Base-by-base conservation (phyloP, 768 basidiomycete genomes). In the Termitomyces sp. region DNA sequence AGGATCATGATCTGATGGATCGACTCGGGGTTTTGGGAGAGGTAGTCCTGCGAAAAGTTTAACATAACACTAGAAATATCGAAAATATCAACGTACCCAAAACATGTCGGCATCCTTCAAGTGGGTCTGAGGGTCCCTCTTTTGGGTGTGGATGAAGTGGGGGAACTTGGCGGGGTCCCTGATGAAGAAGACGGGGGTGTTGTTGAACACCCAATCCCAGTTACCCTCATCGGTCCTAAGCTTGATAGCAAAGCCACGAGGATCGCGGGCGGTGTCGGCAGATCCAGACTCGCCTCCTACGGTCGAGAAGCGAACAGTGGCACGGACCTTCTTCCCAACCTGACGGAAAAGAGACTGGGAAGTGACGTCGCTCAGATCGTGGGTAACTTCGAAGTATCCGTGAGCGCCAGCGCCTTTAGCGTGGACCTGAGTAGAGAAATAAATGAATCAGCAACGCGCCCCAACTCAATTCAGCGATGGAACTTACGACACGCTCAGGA, bases 381-480 rank as follows among this genome's bases (percentile, higher is more conserved):
- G 85, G 57, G 94, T 95, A 61, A 91, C 79, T 73, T 92, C 84
- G 71, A 98, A 97, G 76, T 85, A 85, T 4, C 96, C 96, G 64
- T 98, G 94, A 32, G 93, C 94, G 60, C 90, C 93, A 52, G 88
- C 88, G 54, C 90, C 95, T 69, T 93, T 96, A 59, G 93, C 92
- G 66, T 94, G 93, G 51, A 94, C 82, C 88, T 93, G 26, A 14
- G n/a, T n/a, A 26, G 22, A 24, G 5, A 45, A 22, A 62, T 61
- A 32, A n/a, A 60, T 62, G 59, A n/a, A 55, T 65, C 62, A 45
- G 26, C 43, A 8, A 48, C 7, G 54, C 63, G 60, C 61, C 43
- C 64, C 66, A 58, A 77, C 61, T 34, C 3, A 34, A 0, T 34
- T 14, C 12, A 45, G 40, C 8, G 5, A 54, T 43, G n/a, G 17